phyloP scores from a whole-genome alignment of 2,329 filamentous ascomycete species.

The Penicillium frequentans region DNA sequence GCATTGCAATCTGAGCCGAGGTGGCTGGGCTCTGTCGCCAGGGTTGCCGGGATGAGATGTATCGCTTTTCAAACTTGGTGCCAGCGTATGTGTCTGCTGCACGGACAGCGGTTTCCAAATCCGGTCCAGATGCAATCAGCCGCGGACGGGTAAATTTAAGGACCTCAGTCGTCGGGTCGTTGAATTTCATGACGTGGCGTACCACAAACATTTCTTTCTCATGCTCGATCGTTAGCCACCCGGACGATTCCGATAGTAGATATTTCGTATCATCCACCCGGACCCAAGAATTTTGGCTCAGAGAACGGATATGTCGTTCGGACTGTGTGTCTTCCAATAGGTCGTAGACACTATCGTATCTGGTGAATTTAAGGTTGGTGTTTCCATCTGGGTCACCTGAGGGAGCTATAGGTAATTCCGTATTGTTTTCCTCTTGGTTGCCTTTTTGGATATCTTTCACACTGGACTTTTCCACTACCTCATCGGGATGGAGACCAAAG shows the following conservation, averaged over 20 bases:
- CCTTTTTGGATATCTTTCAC: slow-evolving; percentile 59
- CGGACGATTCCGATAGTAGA: slow-evolving; percentile 65
- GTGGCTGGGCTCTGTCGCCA: slow-evolving; percentile 72
- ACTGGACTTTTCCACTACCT: slow-evolving; percentile 69
- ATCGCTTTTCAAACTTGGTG: slow-evolving; percentile 63
- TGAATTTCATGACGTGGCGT: slow-evolving; percentile 33
- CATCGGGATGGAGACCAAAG: slow-evolving; percentile 84
- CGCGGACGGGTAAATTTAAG: slow-evolving; percentile 68
- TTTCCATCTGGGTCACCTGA: slow-evolving; percentile 30
- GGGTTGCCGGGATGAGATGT: slow-evolving; percentile 63
- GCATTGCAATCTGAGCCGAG: slow-evolving; percentile 46
- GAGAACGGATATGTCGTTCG: slow-evolving; percentile 73
- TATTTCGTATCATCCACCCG: slow-evolving; percentile 69
- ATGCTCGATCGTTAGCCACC: slow-evolving; percentile 58
- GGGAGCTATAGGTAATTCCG: slow-evolving; percentile 8
- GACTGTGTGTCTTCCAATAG: slow-evolving; percentile 78
- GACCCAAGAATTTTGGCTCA: slow-evolving; percentile 82
- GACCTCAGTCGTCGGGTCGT: slow-evolving; percentile 29
- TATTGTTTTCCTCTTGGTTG: slow-evolving; percentile 36
- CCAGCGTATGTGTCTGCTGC: slow-evolving; percentile 80
- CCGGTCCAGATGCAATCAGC: slow-evolving; percentile 63
- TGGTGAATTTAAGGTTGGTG: slow-evolving; percentile 72
- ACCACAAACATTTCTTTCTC: slow-evolving; percentile 31
- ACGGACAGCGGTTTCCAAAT: slow-evolving; percentile 74
- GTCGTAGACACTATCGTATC: slow-evolving; percentile 90